Conservation (phyloP, 768 basidiomycete species). For the Sistotremastrum niveocremeum region DNA sequence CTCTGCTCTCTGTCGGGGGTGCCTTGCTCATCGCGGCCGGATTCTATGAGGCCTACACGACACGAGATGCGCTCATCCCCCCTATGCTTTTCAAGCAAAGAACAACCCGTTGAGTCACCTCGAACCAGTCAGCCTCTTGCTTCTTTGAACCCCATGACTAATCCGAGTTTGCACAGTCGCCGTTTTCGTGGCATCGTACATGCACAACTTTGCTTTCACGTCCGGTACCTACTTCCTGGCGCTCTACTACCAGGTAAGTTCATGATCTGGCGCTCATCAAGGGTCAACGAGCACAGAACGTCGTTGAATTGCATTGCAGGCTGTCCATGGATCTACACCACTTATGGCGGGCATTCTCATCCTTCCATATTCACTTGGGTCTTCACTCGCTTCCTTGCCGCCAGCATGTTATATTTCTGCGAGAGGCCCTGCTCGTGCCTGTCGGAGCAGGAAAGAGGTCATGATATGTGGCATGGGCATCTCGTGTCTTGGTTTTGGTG, state of each 20-base stretch:
- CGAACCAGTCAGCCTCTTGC: neutral
- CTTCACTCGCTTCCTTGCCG: slow-evolving; percentile 74
- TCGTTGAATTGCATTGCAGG: slow-evolving; percentile 25
- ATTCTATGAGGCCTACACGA: slow-evolving; percentile 54
- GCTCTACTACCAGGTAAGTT: slow-evolving; percentile 62
- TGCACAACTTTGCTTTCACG: slow-evolving; percentile 75
- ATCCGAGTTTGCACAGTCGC: slow-evolving; percentile 29
- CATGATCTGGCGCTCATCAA: neutral
- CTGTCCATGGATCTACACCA: slow-evolving; percentile 57
- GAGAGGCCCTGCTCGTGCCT: no score
- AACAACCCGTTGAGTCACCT: slow-evolving; percentile 37
- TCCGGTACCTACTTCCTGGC: slow-evolving; percentile 81
- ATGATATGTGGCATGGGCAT: slow-evolving; percentile 52
- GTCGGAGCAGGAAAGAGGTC: slow-evolving; percentile 27
- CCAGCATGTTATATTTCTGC: slow-evolving; percentile 64
- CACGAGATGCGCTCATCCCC: slow-evolving; percentile 62
- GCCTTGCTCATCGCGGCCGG: slow-evolving; percentile 43
- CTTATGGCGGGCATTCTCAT: slow-evolving; percentile 59
- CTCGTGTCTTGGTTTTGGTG: slow-evolving; percentile 64
- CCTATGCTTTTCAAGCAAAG: slow-evolving; percentile 42
- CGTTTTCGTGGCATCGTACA: slow-evolving; percentile 54
- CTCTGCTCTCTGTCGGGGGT: slow-evolving; percentile 43
- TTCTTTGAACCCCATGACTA: slow-evolving; percentile 5
- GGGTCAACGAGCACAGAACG: slow-evolving; percentile 1
- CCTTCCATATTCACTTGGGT: slow-evolving; percentile 76